Percentiles rank a stretch among this genome's conserved stretches.
These are phyloP conservation scores for Phallus indusiatus DNA, from an alignment of 768 basidiomycete genomes.

Conservation along the genomic window DNA sequence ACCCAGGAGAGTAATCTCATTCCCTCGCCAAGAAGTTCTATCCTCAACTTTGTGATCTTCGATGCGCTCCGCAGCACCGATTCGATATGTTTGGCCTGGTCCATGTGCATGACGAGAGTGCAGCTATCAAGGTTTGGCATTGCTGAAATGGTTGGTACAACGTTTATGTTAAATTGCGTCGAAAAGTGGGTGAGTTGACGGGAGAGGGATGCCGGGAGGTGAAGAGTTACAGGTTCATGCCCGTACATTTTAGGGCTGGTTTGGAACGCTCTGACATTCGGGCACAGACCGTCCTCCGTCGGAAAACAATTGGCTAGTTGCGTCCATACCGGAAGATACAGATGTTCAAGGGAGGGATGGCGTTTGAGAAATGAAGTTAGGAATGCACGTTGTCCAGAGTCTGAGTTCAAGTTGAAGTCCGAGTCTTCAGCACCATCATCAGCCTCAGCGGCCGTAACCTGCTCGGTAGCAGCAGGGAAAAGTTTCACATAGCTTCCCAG, in stretches of 20 bases:
- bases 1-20: neutral
- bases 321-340: neutral
- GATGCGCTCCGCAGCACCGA: neutral
- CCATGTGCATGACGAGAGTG: neutral
- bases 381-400: neutral
- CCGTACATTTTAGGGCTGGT: neutral
- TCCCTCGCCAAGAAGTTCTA: neutral
- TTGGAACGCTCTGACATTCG: neutral
- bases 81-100: neutral
- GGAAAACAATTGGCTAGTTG: neutral
- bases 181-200: neutral
- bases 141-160: neutral
- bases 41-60: neutral
- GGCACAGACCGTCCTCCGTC: neutral
- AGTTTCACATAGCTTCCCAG: neutral
- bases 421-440: too few species aligned
- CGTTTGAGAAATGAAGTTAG: neutral
- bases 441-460: too few species aligned
- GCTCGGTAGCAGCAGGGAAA: neutral
- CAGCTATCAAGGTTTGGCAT: neutral
- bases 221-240: neutral
- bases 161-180: neutral
- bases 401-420: neutral
- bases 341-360: neutral
- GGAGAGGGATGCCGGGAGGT: neutral